Conservation (phyloP, 306 rosid species). For the Carpinus fangiana region DNA sequence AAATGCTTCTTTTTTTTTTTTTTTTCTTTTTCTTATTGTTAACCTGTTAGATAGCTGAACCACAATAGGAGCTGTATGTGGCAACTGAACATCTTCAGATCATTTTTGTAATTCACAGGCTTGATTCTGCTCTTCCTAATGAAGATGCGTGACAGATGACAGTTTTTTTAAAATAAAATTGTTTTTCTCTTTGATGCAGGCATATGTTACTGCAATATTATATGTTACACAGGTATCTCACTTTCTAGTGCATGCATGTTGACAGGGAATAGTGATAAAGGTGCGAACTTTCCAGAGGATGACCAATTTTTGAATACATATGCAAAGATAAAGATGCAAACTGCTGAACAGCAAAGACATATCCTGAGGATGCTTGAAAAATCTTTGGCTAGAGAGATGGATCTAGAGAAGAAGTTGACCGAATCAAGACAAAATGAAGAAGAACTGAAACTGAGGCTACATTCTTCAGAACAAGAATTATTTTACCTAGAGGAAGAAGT, state of each 20-base stretch:
- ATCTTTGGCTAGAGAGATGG: conserved; percentile 76
- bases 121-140: conserved; percentile 21
- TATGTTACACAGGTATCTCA: background rate
- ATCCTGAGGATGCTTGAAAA: conserved; percentile 78
- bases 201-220: background rate
- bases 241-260: conserved; percentile 16
- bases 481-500: conserved; percentile 62
- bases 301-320: conserved; percentile 37
- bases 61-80: background rate
- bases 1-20: background rate
- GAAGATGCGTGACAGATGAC: conserved; percentile 25
- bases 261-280: conserved; percentile 53
- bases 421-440: conserved; percentile 56
- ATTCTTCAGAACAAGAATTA: conserved; percentile 49
- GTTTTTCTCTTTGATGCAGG: conserved; percentile 16
- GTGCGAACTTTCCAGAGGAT: conserved; percentile 36
- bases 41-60: background rate
- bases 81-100: conserved; percentile 20
- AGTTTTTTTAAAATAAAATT: background rate
- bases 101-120: background rate
- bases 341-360: conserved; percentile 63
- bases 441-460: conserved; percentile 40
- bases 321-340: conserved; percentile 52
- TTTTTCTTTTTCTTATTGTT: background rate
- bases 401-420: conserved; percentile 64